phyloP scores from a whole-genome alignment of 2,329 filamentous ascomycete species.

The Penicillium sp. region DNA sequence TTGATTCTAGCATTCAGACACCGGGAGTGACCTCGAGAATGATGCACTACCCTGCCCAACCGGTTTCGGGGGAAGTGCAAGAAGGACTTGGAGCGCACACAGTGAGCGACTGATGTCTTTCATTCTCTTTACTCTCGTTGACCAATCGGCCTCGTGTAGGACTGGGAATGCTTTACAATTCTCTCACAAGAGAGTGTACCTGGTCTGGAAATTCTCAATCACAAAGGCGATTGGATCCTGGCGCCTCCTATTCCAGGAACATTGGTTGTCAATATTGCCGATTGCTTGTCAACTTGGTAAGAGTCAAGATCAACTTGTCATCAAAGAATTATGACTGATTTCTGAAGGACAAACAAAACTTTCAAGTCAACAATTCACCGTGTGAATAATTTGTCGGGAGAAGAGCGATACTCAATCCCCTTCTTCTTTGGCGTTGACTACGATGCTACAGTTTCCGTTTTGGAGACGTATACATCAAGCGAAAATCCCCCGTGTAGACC shows the following conservation, averaged over 20 bases:
- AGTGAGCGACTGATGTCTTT: constrained; percentile 14
- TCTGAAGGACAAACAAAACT: constrained; percentile 37
- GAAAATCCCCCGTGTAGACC: constrained; percentile 13
- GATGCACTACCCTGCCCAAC: constrained; percentile 44
- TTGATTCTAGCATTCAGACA: constrained; percentile 34
- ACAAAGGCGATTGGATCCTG: constrained; percentile 30
- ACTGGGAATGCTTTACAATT: constrained; percentile 46
- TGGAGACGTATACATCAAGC: constrained; percentile 19
- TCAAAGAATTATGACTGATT: neutral
- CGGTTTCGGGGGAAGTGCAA: constrained; percentile 35
- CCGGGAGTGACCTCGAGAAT: constrained; percentile 44
- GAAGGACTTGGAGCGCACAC: constrained; percentile 46
- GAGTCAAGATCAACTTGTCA: too few species aligned
- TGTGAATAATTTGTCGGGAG: constrained; percentile 41
- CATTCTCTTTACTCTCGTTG: neutral
- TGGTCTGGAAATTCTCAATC: constrained; percentile 39
- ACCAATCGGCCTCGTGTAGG: constrained; percentile 10
- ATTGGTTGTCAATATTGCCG: constrained; percentile 37
- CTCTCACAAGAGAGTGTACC: constrained; percentile 44
- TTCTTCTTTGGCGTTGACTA: constrained; percentile 48
- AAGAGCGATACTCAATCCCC: constrained; percentile 43
- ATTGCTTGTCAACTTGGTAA: constrained; percentile 30
- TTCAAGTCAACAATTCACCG: constrained; percentile 45
- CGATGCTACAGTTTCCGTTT: constrained; percentile 33
- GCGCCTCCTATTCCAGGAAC: constrained; percentile 28